phyloP scores from a whole-genome alignment of 306 rosid species.

The Fragaria iinumae region DNA sequence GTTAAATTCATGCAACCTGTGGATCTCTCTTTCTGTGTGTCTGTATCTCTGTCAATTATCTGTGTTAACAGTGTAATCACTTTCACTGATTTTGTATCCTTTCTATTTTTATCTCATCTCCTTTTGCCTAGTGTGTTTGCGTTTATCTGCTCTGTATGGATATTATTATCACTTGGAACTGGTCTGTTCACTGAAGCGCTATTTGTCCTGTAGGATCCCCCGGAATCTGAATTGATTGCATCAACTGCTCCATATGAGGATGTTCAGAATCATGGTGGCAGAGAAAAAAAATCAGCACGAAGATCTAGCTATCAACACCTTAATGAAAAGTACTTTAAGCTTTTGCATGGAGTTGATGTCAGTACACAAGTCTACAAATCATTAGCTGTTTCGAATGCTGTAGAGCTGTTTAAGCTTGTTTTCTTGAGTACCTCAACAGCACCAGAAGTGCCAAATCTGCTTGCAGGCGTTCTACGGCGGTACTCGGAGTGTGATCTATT shows the following conservation, averaged over 20 bases:
- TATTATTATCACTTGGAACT: slow-evolving; percentile 15
- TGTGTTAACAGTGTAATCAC: neutral
- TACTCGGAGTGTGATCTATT: slow-evolving; percentile 90
- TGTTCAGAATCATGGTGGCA: slow-evolving; percentile 41
- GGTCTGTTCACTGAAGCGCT: slow-evolving; percentile 25
- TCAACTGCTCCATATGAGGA: slow-evolving; percentile 41
- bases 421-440: slow-evolving; percentile 74
- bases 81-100: neutral
- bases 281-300: slow-evolving; percentile 32
- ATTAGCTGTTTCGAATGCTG: slow-evolving; percentile 88
- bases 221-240: slow-evolving; percentile 42
- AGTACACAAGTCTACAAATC: slow-evolving; percentile 65
- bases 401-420: slow-evolving; percentile 95
- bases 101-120: neutral
- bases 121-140: neutral
- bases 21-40: neutral
- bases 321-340: slow-evolving; percentile 55
- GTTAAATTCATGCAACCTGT: neutral
- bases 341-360: slow-evolving; percentile 50
- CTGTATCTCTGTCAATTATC: neutral
- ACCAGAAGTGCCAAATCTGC: slow-evolving; percentile 60
- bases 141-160: slow-evolving; percentile 1
- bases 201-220: slow-evolving; percentile 44
- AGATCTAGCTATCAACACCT: slow-evolving; percentile 49
- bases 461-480: slow-evolving; percentile 76